Evolutionary conservation across 441 rosid genomes (phyloP).

Genomic region (Mallotus repandus): DNA sequence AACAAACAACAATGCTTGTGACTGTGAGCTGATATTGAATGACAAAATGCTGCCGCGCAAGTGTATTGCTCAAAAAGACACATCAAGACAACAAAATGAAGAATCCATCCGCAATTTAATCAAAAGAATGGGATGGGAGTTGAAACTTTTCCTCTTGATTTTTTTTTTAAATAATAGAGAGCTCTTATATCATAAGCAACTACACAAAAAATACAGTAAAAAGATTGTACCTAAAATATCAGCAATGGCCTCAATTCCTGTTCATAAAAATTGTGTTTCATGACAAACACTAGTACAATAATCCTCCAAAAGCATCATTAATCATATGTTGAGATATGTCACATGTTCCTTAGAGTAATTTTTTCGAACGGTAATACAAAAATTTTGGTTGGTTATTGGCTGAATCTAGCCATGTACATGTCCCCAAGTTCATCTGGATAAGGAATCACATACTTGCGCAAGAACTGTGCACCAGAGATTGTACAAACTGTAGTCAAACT

Average conservation of each 20-base stretch:
- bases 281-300: too few species aligned
- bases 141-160: background rate
- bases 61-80: background rate
- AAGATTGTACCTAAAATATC: background rate
- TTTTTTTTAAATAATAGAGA: too few species aligned
- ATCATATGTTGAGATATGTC: background rate
- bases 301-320: too few species aligned
- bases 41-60: background rate
- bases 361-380: background rate
- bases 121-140: too few species aligned
- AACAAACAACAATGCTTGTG: background rate
- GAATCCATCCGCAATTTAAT: background rate
- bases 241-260: background rate
- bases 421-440: constrained; percentile 26
- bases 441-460: constrained; percentile 28
- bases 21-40: background rate
- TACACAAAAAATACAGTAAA: background rate
- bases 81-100: too few species aligned
- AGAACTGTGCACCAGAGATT: constrained; percentile 20
- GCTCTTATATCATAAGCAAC: background rate
- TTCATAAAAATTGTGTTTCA: background rate
- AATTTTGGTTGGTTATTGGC: background rate
- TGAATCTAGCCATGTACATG: background rate
- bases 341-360: background rate
- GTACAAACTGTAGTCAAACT: constrained; percentile 22